Base-by-base conservation (phyloP, 2,329 filamentous ascomycete genomes). In the Septoria linicola region DNA sequence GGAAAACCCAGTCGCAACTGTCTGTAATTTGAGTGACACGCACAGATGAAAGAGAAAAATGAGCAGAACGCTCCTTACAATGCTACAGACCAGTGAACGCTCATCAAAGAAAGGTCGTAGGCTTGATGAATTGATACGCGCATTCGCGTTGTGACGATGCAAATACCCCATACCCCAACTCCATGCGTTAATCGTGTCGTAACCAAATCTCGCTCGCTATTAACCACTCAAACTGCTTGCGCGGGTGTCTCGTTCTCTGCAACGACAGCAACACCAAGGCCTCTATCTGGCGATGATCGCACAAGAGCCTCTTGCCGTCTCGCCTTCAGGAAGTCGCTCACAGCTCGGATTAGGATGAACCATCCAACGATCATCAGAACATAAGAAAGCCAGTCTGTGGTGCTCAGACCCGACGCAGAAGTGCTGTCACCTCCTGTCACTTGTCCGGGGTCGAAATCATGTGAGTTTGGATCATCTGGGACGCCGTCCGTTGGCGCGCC, bases 331-430 rank as follows among this genome's bases (percentile, higher is more conserved):
- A 93, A 99, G 68, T 97, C 91, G 63, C 87, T 90, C 14, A 96
- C 83, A n/a, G 90, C 85, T 70, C 91, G 83, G 67, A 99, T 97
- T 56, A 99, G 76, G 57, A 99, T 90, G 66, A 97, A 97, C 93
- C 93, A 99, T 4, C 93, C 93, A 1, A 95, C 86, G 66, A 99
- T 88, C 93, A 99, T 99, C 41, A 99, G 73, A 13, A 88, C 77
- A 64, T 97, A 99, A 8, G 90, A 88, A 57, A 96, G 76, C 89
- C 89, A 96, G 67, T 97, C 91, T 58, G 80, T 85, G 44, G 85
- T 85, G 4, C 79, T 81, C 35, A 96, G 81, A 30, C 82, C 80
- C 10, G 72, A 63, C 61, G 56, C 69, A 14, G 53, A 39, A 20
- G 53, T 68, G 25, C 63, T 61, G 1, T 63, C 55, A 11, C 68